Evolutionary conservation across 352 stramenopile genomes (phyloP).

Genomic region (Phytophthora vignae): DNA sequence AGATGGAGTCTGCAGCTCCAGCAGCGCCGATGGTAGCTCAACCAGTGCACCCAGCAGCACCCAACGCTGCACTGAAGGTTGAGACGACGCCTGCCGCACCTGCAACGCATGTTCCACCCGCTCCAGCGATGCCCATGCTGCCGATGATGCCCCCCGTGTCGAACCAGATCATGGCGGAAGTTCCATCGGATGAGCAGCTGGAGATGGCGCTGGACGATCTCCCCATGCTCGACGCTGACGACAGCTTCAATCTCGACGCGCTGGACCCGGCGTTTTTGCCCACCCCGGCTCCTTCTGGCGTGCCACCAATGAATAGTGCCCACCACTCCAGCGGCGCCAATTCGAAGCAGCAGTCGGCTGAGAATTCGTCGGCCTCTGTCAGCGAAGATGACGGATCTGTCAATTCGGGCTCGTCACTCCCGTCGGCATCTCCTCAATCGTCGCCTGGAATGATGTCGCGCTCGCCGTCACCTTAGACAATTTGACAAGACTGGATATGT

Average conservation of each 20-base stretch:
- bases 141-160: constrained; percentile 37
- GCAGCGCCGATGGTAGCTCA: background rate
- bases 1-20: constrained; percentile 14
- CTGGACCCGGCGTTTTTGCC: constrained; percentile 44
- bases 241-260: constrained; percentile 60
- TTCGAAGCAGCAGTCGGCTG: constrained; percentile 54
- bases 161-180: constrained; percentile 44
- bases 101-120: background rate
- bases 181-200: constrained; percentile 78
- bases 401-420: constrained; percentile 71
- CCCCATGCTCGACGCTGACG: constrained; percentile 76
- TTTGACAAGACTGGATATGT: background rate
- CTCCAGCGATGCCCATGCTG: constrained; percentile 33
- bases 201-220: constrained; percentile 77
- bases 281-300: constrained; percentile 27
- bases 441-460: constrained; percentile 63
- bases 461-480: constrained; percentile 58
- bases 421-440: constrained; percentile 60
- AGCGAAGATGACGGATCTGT: constrained; percentile 64
- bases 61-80: constrained; percentile 19
- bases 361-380: constrained; percentile 49
- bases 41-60: background rate
- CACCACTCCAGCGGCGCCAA: constrained; percentile 24
- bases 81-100: constrained; percentile 10
- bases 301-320: constrained; percentile 2